A percentile compares a stretch with the other conserved stretches of the same genome.
These are phyloP conservation scores for Aspergillus brunneoviolaceus DNA, from an alignment of 2,329 filamentous ascomycete species.

Conservation along the genomic window DNA sequence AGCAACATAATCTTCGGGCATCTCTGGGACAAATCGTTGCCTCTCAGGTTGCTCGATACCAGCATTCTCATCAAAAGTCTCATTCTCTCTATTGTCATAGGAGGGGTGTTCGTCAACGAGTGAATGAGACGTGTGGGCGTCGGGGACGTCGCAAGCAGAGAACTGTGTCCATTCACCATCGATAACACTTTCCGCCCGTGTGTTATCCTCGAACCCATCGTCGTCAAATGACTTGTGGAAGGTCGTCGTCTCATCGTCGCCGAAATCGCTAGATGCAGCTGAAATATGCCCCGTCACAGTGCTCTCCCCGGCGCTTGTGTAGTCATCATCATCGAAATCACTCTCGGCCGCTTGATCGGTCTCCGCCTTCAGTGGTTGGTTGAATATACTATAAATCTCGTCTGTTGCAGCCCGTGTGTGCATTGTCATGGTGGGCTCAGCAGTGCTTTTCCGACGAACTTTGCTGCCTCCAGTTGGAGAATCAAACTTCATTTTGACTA, in stretches of 20 bases:
- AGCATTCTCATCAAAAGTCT: conserved; percentile 32
- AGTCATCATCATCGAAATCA: conserved; percentile 68
- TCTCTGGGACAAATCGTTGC: conserved; percentile 53
- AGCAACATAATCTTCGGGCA: conserved; percentile 87
- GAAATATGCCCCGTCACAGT: conserved; percentile 74
- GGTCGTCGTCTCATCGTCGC: conserved; percentile 55
- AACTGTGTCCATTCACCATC: conserved; percentile 86
- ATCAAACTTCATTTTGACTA: conserved; percentile 90
- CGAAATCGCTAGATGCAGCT: conserved; percentile 62
- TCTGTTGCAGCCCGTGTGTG: conserved; percentile 94
- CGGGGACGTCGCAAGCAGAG: conserved; percentile 67
- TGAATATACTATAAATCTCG: conserved; percentile 97
- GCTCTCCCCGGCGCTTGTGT: conserved; percentile 83
- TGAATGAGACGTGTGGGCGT: conserved; percentile 21
- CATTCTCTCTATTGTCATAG: conserved; percentile 19
- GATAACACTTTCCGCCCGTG: conserved; percentile 55
- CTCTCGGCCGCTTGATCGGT: conserved; percentile 57
- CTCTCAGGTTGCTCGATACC: conserved; percentile 37
- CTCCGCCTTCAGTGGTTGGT: conserved; percentile 68
- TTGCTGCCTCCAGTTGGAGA: conserved; percentile 78
- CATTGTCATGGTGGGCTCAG: conserved; percentile 96
- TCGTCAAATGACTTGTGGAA: conserved; percentile 44
- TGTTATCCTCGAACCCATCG: conserved; percentile 42
- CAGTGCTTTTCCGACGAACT: conserved; percentile 70
- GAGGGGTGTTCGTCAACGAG: conserved; percentile 16